phyloP scores from a whole-genome alignment of 106 monocot genomes.

The Dactylorhiza incarnata region DNA sequence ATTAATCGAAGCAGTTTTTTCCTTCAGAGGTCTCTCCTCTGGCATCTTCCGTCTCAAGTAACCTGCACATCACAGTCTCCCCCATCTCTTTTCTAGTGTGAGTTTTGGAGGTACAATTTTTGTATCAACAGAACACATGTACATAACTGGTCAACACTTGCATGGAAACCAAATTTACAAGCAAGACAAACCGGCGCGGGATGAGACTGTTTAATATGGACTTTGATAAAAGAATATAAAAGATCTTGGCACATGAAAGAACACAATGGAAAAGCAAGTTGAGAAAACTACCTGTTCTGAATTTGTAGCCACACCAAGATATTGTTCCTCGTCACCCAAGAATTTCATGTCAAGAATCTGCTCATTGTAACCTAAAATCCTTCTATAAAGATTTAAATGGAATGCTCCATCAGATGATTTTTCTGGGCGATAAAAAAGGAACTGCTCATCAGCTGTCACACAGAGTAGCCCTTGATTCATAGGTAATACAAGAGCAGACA shows the following conservation, averaged over 20 bases:
- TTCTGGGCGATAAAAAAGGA: conserved; percentile 60
- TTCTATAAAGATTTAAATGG: conserved; percentile 50
- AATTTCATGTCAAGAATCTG: conserved; percentile 93
- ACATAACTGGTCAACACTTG: too few relatives aligned
- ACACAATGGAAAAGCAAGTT: not conserved
- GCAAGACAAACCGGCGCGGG: too few relatives aligned
- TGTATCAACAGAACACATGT: too few relatives aligned
- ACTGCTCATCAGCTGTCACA: conserved; percentile 85
- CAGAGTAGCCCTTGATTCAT: conserved; percentile 64
- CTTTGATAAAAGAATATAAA: not conserved
- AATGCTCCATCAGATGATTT: conserved; percentile 40
- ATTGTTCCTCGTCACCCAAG: conserved; percentile 78
- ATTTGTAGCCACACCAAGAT: conserved; percentile 91
- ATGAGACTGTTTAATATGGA: not conserved
- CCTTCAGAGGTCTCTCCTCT: too few relatives aligned
- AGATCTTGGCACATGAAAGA: not conserved
- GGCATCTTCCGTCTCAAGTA: too few relatives aligned
- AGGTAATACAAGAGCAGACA: conserved; percentile 58
- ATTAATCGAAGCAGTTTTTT: too few relatives aligned
- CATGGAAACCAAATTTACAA: too few relatives aligned
- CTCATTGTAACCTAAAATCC: conserved; percentile 86
- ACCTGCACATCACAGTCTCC: too few relatives aligned
- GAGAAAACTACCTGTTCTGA: conserved; percentile 66
- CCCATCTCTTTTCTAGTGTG: too few relatives aligned
- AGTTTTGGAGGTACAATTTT: too few relatives aligned